phyloP scores from a whole-genome alignment of 345 rosid genomes.

The Geranium rotundifolium region DNA sequence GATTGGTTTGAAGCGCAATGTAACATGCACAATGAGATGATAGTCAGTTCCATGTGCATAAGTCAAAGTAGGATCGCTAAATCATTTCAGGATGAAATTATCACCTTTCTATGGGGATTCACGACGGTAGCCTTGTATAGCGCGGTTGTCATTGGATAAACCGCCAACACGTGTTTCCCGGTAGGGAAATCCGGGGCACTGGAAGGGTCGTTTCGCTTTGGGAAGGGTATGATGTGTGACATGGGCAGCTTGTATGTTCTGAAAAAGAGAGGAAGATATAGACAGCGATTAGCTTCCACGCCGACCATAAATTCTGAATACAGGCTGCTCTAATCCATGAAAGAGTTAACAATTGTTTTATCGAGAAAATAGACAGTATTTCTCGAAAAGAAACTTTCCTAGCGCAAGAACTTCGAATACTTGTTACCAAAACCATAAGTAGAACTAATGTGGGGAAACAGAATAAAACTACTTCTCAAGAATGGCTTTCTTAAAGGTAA shows the following conservation, averaged over 20 bases:
- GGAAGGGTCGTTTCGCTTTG: conserved; percentile 59
- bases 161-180: conserved; percentile 86
- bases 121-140: conserved; percentile 93
- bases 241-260: conserved; percentile 82
- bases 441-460: too few relatives aligned
- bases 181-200: conserved; percentile 47
- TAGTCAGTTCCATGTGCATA: conserved; percentile 18
- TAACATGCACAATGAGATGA: conserved; percentile 11
- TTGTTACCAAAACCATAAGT: too few relatives aligned
- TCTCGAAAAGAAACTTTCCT: too few relatives aligned
- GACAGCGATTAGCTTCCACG: not conserved
- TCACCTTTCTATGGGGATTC: conserved; percentile 64
- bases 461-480: too few relatives aligned
- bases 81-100: conserved; percentile 1
- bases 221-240: conserved; percentile 75
- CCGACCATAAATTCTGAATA: not conserved
- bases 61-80: not conserved
- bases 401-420: too few relatives aligned
- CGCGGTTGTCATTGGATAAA: conserved; percentile 95
- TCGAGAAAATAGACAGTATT: not conserved
- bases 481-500: too few relatives aligned
- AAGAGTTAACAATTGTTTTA: not conserved
- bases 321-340: not conserved
- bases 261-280: conserved; percentile 12
- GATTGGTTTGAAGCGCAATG: conserved; percentile 12